Percentiles rank a stretch among this genome's conserved stretches.
Evolutionary conservation across 2,329 filamentous ascomycete genomes (phyloP).

Genomic region (Penicillium sp.): DNA sequence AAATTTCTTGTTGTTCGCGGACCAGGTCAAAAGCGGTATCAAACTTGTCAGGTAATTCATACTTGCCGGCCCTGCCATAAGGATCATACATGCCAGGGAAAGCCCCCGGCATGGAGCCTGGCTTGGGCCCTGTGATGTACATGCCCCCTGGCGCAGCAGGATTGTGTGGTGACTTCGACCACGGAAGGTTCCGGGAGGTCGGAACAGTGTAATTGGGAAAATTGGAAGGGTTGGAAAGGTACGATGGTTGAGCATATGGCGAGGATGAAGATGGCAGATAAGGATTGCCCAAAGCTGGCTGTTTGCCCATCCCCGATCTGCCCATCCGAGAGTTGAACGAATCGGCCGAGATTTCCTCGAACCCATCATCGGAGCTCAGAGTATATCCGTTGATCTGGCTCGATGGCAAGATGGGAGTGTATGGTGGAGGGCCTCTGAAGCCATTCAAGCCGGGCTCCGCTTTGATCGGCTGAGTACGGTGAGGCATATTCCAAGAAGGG

Average conservation of each 20-base stretch:
- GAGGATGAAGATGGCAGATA: neutral
- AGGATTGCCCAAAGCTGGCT: neutral
- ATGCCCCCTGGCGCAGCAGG: neutral
- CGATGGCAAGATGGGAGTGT: neutral
- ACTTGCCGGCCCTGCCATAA: neutral
- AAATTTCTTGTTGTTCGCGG: conserved; percentile 4
- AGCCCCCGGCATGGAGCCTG: neutral
- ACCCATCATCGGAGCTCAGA: conserved; percentile 29
- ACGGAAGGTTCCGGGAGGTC: neutral
- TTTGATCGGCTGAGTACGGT: conserved; percentile 10
- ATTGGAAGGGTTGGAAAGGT: neutral
- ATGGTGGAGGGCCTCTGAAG: neutral
- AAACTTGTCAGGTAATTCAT: neutral
- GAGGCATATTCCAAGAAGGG: conserved; percentile 12
- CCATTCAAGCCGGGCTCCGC: neutral
- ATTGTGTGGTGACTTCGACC: neutral
- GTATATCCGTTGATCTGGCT: neutral
- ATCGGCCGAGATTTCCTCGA: conserved; percentile 25
- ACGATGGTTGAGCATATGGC: neutral
- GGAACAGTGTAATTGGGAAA: neutral
- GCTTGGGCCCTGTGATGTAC: neutral
- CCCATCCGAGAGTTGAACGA: conserved; percentile 10
- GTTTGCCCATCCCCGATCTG: neutral
- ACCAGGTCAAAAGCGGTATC: conserved; percentile 6
- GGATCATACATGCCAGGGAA: neutral